Percentiles rank a stretch among this genome's conserved stretches.
Conservation (phyloP, 2,329 filamentous ascomycete genomes). For the Scolecobasidium constrictum region DNA sequence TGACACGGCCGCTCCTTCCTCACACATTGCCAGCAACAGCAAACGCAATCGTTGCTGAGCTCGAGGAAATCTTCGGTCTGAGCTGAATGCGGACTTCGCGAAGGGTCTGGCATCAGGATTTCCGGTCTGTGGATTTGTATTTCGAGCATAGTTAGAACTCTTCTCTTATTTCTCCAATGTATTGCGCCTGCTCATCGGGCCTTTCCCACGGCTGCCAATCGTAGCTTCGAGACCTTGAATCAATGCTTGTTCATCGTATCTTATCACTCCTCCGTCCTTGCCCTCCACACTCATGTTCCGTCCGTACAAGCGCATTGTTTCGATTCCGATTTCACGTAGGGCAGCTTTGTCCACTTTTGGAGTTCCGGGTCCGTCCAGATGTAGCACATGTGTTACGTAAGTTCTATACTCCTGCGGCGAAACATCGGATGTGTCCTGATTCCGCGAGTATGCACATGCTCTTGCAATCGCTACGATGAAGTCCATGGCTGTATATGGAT, state of each 20-base stretch:
- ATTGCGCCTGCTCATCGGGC: slow-evolving; percentile 49
- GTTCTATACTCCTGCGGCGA: slow-evolving; percentile 39
- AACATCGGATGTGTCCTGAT: slow-evolving; percentile 15
- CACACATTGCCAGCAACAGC: no score
- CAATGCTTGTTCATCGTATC: slow-evolving; percentile 68
- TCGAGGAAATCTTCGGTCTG: no score
- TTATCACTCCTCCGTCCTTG: slow-evolving; percentile 42
- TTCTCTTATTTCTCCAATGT: slow-evolving; percentile 33
- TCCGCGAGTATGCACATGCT: slow-evolving; percentile 49
- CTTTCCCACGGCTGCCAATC: slow-evolving; percentile 50
- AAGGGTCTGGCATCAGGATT: no score
- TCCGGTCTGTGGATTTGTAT: no score
- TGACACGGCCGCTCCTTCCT: no score
- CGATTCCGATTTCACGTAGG: slow-evolving; percentile 59
- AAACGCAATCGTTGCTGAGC: no score
- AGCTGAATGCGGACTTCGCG: no score
- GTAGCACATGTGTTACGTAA: slow-evolving; percentile 78
- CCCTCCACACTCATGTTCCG: slow-evolving; percentile 34
- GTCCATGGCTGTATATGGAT: slow-evolving; percentile 62
- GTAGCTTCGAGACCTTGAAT: slow-evolving; percentile 67
- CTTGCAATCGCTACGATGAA: slow-evolving; percentile 72
- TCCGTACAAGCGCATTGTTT: slow-evolving; percentile 67
- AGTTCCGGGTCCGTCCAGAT: slow-evolving; percentile 60
- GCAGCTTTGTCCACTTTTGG: slow-evolving; percentile 59
- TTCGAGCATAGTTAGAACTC: no score